Evolutionary conservation across 148 eudicot species (phyloP), one percentile per base, ranked within the genome.

Genomic region (Diospyros kaki): DNA sequence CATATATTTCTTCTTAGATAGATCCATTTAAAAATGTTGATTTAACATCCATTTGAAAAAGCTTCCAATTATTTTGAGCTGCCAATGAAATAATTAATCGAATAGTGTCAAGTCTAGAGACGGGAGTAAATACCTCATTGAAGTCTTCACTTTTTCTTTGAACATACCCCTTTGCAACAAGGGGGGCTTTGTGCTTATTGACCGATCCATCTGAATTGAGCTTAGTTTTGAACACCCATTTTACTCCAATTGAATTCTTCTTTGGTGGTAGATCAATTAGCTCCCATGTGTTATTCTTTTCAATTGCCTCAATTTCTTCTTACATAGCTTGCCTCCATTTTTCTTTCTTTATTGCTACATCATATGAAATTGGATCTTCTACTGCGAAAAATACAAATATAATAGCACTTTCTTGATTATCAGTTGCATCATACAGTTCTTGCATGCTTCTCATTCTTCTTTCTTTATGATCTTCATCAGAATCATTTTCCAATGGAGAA

Each of bases 171-270:
- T 71, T 64, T 39, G 60, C 71, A 2, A 71, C 53, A 3, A 71
- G 48, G 28, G 64, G n/a, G 13, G 64, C 70, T 54, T 77, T 77
- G 80, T 71, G 17, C 52, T 75, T 75, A 17, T 68, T 55, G 58
- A 55, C 11, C 13, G 58, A 55, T 6, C 58, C 15, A 55, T 55
- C 11, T 4, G 58, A 13, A 55, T 55, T 55, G 11, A 55, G 2
- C 58, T 55, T 55, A 4, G 58, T 55, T 13, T 55, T 55, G 58
- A 7, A 55, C 5, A 55, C 58, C 58, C 58, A 55, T 13, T 55
- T 55, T 3, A 9, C 11, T 2, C 58, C 15, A 55, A 55, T 55
- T 2, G 4, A 13, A 4, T 55, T 13, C 11, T 55, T 55, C 2
- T 55, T 8, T 55, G 58, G 58, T 55, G 58, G 4, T 13, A 55